These are phyloP conservation scores for Teratosphaeria gauchensis DNA, from an alignment of 2,329 filamentous ascomycete species.

Conservation along the genomic window DNA sequence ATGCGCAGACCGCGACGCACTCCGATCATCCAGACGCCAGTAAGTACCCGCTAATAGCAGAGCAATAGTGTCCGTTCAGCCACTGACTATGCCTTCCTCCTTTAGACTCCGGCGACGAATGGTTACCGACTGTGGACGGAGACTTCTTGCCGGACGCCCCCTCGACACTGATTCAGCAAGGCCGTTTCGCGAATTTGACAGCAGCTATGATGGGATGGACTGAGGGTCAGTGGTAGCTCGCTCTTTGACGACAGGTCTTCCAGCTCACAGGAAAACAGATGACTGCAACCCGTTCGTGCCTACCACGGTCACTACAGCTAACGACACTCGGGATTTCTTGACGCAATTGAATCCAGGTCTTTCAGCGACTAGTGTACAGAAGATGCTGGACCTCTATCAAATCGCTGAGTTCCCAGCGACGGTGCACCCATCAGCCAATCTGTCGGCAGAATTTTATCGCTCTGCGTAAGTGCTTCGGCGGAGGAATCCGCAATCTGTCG, in stretches of 20 bases:
- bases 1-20: slow-evolving; percentile 37
- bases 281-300: slow-evolving; percentile 29
- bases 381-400: slow-evolving; percentile 26
- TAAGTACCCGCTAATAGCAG: not conserved
- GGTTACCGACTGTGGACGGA: slow-evolving; percentile 41
- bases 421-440: slow-evolving; percentile 22
- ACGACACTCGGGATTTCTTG: slow-evolving; percentile 30
- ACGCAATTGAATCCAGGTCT: slow-evolving; percentile 31
- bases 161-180: slow-evolving; percentile 29
- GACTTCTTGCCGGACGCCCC: slow-evolving; percentile 37
- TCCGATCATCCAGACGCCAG: slow-evolving; percentile 27
- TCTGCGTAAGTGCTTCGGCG: slow-evolving; percentile 20
- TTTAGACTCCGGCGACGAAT: slow-evolving; percentile 36
- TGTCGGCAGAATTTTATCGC: slow-evolving; percentile 43
- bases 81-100: not conserved
- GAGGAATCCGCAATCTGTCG: not conserved
- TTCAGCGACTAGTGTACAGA: slow-evolving; percentile 15
- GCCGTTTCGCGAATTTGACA: slow-evolving; percentile 31
- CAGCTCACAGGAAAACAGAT: slow-evolving; percentile 11
- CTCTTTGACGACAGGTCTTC: not conserved
- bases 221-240: slow-evolving; percentile 10
- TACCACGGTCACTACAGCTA: slow-evolving; percentile 26
- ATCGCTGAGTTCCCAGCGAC: slow-evolving; percentile 33
- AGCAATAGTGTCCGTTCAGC: not conserved
- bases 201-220: slow-evolving; percentile 31